phyloP scores from a whole-genome alignment of 1,284 basidiomycete species.

The Leccinum subrobustum region DNA sequence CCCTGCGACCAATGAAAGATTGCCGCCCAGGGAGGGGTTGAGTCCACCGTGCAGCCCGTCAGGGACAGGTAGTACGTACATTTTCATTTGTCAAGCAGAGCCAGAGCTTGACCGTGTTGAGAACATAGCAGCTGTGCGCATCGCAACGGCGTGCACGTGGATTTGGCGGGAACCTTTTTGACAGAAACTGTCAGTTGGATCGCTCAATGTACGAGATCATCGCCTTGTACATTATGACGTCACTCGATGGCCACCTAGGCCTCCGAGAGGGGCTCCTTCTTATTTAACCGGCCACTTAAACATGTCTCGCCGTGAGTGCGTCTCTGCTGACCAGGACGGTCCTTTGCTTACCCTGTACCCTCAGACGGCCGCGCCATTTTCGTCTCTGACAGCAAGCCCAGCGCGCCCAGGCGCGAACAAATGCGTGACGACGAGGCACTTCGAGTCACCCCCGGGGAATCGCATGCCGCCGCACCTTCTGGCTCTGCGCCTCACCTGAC shows the following conservation, averaged over 20 bases:
- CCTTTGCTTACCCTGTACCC: background rate
- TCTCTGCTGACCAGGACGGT: background rate
- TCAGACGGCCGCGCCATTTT: constrained; percentile 2
- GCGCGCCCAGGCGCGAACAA: background rate
- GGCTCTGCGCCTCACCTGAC: background rate
- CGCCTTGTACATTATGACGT: background rate
- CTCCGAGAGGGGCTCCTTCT: background rate
- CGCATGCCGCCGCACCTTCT: background rate
- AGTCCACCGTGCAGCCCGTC: background rate
- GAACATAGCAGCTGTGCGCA: background rate
- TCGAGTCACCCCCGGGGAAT: background rate
- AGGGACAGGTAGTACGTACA: background rate
- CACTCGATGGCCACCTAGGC: background rate
- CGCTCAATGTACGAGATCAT: background rate
- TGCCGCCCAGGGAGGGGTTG: too few species aligned
- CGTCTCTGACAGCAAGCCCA: constrained; percentile 6
- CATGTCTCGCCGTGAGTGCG: constrained; percentile 13
- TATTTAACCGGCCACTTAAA: constrained; percentile 5
- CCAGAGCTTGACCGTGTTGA: background rate
- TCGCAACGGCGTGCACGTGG: background rate
- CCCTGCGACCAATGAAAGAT: background rate
- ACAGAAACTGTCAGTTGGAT: background rate
- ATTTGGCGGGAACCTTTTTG: background rate
- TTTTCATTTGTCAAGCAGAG: background rate
- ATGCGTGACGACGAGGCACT: background rate